phyloP scores from a whole-genome alignment of 106 monocot species.

The Xerophyta viscosa region DNA sequence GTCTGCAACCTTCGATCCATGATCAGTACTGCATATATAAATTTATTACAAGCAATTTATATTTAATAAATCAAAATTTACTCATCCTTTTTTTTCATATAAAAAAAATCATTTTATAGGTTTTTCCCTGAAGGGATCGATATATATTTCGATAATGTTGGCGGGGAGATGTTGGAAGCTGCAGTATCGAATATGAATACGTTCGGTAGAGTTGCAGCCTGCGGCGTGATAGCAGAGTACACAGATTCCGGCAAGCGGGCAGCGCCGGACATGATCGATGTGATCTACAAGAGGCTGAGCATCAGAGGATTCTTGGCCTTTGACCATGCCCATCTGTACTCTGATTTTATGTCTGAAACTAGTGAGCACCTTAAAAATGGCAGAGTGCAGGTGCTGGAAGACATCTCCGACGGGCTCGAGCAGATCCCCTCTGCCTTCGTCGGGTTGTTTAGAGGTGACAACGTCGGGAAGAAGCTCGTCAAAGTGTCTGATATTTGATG shows the following conservation, averaged over 20 bases:
- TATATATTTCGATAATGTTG: constrained; percentile 49
- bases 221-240: constrained; percentile 39
- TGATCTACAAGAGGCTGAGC: constrained; percentile 32
- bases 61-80: no score
- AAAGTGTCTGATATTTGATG: constrained; percentile 13
- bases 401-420: constrained; percentile 39
- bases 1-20: constrained; percentile 4
- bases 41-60: no score
- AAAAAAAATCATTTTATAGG: no score
- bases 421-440: constrained; percentile 28
- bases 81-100: no score
- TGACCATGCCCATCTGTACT: constrained; percentile 8
- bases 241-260: constrained; percentile 8
- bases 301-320: constrained; percentile 29
- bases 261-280: constrained; percentile 21
- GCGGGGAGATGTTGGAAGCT: constrained; percentile 29
- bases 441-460: constrained; percentile 31
- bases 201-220: constrained; percentile 29
- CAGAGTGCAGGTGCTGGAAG: constrained; percentile 28
- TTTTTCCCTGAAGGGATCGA: constrained; percentile 45
- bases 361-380: constrained; percentile 20
- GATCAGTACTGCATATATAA: no score
- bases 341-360: constrained; percentile 11
- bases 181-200: constrained; percentile 38
- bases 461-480: constrained; percentile 39